A percentile compares a stretch with the other conserved stretches of the same genome.
These are phyloP conservation scores for Carex sylvatica DNA, from an alignment of 202 grass and related monocot genomes.

Conservation along the genomic window DNA sequence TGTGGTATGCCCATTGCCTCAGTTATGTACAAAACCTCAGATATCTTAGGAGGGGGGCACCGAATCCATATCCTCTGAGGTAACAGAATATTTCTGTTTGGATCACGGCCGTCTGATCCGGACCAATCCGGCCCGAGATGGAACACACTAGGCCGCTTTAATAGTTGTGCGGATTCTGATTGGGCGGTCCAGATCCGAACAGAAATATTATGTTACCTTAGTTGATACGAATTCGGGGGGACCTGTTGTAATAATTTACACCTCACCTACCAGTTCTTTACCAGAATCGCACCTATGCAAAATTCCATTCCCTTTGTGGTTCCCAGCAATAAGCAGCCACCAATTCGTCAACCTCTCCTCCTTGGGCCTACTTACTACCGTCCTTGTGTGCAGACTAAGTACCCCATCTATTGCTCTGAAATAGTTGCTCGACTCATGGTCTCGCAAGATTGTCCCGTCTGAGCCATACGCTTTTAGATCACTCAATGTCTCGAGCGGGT, in stretches of 20 bases:
- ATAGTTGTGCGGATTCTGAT: too few species aligned
- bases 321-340: conserved; percentile 58
- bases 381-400: conserved; percentile 32
- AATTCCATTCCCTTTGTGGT: conserved; percentile 31
- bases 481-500: conserved; percentile 90
- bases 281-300: conserved; percentile 15
- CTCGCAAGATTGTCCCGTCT: conserved; percentile 74
- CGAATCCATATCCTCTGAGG: too few species aligned
- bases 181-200: too few species aligned
- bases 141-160: too few species aligned
- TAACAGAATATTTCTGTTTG: too few species aligned
- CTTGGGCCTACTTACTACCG: conserved; percentile 39
- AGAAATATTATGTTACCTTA: too few species aligned
- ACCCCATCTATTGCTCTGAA: conserved; percentile 68
- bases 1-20: not conserved
- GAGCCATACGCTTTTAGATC: conserved; percentile 78
- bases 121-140: too few species aligned
- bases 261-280: conserved; percentile 58
- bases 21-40: conserved; percentile 9
- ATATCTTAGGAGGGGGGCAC: not conserved
- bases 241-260: conserved; percentile 36
- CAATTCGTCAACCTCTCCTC: conserved; percentile 64
- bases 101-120: too few species aligned
- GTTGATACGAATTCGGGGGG: not conserved
- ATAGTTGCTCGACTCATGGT: conserved; percentile 97